Conservation (phyloP, 495 filamentous ascomycete species). For the Cairneyella variabilis region DNA sequence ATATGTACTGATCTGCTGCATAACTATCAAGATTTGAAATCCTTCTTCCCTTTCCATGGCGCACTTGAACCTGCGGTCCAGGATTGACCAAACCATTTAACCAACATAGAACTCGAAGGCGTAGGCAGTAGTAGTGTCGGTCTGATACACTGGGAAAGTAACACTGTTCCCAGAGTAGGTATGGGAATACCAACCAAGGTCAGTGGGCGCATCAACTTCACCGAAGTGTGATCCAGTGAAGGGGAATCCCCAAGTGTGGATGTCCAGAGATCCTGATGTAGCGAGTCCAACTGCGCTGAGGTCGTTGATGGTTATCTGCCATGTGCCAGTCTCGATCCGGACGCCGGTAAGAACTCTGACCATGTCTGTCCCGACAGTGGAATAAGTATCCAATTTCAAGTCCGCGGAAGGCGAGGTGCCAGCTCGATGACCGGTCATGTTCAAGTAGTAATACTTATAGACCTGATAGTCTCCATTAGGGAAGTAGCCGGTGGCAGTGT, state of each 20-base stretch:
- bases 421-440: slow-evolving; percentile 37
- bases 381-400: slow-evolving; percentile 35
- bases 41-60: too few relatives aligned
- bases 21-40: too few relatives aligned
- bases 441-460: slow-evolving; percentile 40
- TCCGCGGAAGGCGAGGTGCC: slow-evolving; percentile 29
- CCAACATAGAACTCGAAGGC: slow-evolving; percentile 32
- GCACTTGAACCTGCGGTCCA: too few relatives aligned
- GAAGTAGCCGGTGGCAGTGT: slow-evolving; percentile 12
- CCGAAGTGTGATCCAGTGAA: slow-evolving; percentile 19
- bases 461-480: slow-evolving; percentile 35
- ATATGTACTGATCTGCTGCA: too few relatives aligned
- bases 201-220: slow-evolving; percentile 30
- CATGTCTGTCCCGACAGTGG: slow-evolving; percentile 22
- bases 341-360: slow-evolving; percentile 33
- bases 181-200: slow-evolving; percentile 30
- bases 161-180: slow-evolving; percentile 30
- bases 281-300: slow-evolving; percentile 31
- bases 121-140: slow-evolving; percentile 30
- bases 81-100: too few relatives aligned
- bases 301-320: slow-evolving; percentile 30
- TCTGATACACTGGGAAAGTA: slow-evolving; percentile 34
- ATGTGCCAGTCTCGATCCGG: slow-evolving; percentile 29
- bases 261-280: slow-evolving; percentile 26
- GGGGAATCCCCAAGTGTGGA: slow-evolving; percentile 33